Evolutionary conservation across 2,329 filamentous ascomycete genomes (phyloP).

Genomic region (Graphilbum sp.): DNA sequence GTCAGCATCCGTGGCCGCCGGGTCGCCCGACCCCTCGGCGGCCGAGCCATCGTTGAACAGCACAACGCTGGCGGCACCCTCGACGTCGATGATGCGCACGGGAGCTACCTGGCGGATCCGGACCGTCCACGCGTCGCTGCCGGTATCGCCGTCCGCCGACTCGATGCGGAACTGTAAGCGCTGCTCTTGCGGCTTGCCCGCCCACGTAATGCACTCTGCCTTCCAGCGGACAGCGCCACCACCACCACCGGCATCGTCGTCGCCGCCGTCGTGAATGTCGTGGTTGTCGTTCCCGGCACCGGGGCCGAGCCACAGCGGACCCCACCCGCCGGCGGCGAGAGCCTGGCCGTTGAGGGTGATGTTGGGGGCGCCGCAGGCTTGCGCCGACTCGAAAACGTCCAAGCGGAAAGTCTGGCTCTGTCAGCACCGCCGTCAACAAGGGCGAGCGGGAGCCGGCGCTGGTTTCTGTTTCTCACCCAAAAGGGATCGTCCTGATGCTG

Average conservation of each 20-base stretch:
- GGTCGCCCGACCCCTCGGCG: no score
- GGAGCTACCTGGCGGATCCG: slow-evolving; percentile 30
- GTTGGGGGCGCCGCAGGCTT: slow-evolving; percentile 29
- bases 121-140: slow-evolving; percentile 16
- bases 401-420: slow-evolving; percentile 22
- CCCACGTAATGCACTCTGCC: slow-evolving; percentile 27
- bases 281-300: neutral
- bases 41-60: slow-evolving; percentile 2
- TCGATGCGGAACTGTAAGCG: slow-evolving; percentile 26
- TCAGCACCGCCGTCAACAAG: neutral
- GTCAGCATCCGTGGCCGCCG: no score
- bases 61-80: slow-evolving; percentile 20
- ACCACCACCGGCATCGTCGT: no score
- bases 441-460: no score
- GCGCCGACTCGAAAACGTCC: slow-evolving; percentile 26
- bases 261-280: no score
- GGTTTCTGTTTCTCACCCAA: no score
- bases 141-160: slow-evolving; percentile 20
- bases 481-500: slow-evolving; percentile 7
- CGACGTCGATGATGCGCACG: slow-evolving; percentile 24
- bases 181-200: slow-evolving; percentile 24
- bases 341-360: slow-evolving; percentile 28
- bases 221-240: slow-evolving; percentile 30
- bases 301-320: slow-evolving; percentile 16
- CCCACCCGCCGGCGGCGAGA: slow-evolving; percentile 16